A percentile compares a stretch with the other conserved stretches of the same genome.
Evolutionary conservation across 176 grass and related monocot species (phyloP).

Genomic region (Urochloa ruziziensis): DNA sequence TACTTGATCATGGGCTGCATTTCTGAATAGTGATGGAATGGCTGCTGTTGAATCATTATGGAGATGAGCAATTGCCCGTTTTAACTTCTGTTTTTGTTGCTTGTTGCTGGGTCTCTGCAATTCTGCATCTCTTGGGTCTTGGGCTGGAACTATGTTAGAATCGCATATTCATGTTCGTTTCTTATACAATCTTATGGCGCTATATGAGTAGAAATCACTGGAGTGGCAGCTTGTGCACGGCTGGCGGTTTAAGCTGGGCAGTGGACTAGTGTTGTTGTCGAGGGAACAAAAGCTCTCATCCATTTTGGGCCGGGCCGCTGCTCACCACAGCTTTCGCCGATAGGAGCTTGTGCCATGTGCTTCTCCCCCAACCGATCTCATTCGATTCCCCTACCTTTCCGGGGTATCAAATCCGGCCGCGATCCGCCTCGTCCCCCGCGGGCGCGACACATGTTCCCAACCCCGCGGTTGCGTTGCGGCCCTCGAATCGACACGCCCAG

Average conservation of each 20-base stretch:
- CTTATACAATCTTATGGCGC: too few species aligned
- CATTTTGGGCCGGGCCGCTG: not conserved
- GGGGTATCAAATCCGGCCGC: constrained; percentile 3
- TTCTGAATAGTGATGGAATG: not conserved
- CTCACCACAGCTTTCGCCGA: not conserved
- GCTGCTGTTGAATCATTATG: not conserved
- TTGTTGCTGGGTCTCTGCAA: not conserved
- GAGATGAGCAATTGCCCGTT: not conserved
- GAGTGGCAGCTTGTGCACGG: too few species aligned
- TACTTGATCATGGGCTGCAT: not conserved
- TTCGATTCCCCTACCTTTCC: not conserved
- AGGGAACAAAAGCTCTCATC: not conserved
- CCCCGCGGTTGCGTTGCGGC: not conserved
- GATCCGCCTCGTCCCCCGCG: constrained; percentile 6
- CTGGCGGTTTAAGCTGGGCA: too few species aligned
- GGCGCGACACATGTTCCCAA: constrained; percentile 30
- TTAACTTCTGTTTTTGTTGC: not conserved
- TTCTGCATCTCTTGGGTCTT: not conserved
- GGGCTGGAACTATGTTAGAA: too few species aligned
- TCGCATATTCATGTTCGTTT: too few species aligned
- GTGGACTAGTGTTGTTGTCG: not conserved
- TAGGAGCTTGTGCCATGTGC: not conserved
- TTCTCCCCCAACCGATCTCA: not conserved
- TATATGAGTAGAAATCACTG: too few species aligned
- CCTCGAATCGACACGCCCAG: not conserved